A percentile compares a stretch with the other conserved stretches of the same genome.
These are phyloP conservation scores for Fusarium xyrophilum DNA, from an alignment of 2,329 filamentous ascomycete species.

Conservation along the genomic window DNA sequence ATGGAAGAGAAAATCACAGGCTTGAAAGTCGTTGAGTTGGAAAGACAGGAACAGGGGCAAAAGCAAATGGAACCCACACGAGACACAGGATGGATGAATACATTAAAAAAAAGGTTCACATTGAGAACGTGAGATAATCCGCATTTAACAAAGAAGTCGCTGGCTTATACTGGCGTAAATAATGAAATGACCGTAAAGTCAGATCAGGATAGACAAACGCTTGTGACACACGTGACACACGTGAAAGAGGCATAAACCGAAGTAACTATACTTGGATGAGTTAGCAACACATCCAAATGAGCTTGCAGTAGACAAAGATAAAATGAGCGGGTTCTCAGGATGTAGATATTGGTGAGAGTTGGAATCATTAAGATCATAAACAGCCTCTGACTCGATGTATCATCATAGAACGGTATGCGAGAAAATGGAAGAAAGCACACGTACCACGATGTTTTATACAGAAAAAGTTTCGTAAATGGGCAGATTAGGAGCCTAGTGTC, in stretches of 20 bases:
- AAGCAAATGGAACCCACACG: not conserved
- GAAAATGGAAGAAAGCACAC: not conserved
- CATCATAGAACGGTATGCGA: slow-evolving; percentile 47
- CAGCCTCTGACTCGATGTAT: slow-evolving; percentile 54
- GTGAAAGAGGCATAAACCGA: not conserved
- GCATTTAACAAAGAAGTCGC: not conserved
- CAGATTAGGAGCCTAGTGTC: not conserved
- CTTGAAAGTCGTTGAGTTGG: not conserved
- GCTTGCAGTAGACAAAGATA: not conserved
- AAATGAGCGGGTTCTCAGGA: slow-evolving; percentile 16
- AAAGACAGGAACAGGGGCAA: not conserved
- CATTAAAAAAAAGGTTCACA: not conserved
- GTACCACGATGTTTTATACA: slow-evolving; percentile 31
- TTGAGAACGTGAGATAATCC: not conserved
- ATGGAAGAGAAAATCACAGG: not conserved
- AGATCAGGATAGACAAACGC: not conserved
- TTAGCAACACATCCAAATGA: not conserved
- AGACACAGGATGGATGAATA: not conserved
- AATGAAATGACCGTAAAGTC: not conserved
- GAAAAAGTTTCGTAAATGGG: not conserved
- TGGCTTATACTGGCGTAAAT: not conserved
- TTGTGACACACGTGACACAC: not conserved
- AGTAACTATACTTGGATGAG: not conserved
- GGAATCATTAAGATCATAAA: slow-evolving; percentile 55
- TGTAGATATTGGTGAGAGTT: slow-evolving; percentile 45